Percentiles rank a stretch among this genome's conserved stretches.
Conservation (phyloP, 306 rosid genomes). For the Lupinus albus region DNA sequence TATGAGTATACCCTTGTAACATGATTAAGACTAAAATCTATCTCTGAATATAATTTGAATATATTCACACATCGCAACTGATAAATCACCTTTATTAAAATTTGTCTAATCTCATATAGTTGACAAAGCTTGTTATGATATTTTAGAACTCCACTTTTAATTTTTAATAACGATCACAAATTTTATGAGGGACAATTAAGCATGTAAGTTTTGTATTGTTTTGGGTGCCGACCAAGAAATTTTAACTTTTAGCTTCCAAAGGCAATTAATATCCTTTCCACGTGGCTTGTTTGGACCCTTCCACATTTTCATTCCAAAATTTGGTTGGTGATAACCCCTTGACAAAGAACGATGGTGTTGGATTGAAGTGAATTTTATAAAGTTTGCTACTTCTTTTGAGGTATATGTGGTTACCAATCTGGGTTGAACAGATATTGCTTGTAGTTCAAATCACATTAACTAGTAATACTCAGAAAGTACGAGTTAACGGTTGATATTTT, state of each 20-base stretch:
- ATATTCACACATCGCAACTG: too few species aligned
- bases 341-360: not conserved
- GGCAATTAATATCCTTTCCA: constrained; percentile 1
- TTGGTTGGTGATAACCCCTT: not conserved
- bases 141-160: not conserved
- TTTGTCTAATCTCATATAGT: not conserved
- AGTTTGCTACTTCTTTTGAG: not conserved
- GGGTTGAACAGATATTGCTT: not conserved
- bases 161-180: not conserved
- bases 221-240: not conserved
- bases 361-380: not conserved
- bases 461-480: not conserved
- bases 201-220: not conserved
- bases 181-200: not conserved
- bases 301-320: not conserved
- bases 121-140: not conserved
- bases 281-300: constrained; percentile 17
- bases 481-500: not conserved
- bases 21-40: too few species aligned
- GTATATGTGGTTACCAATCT: not conserved
- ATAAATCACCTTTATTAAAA: too few species aligned
- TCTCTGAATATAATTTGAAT: too few species aligned
- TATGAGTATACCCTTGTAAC: too few species aligned
- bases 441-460: not conserved
- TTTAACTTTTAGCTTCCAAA: not conserved